phyloP scores from a whole-genome alignment of 495 filamentous ascomycete genomes.

The Talaromyces thailandensis region DNA sequence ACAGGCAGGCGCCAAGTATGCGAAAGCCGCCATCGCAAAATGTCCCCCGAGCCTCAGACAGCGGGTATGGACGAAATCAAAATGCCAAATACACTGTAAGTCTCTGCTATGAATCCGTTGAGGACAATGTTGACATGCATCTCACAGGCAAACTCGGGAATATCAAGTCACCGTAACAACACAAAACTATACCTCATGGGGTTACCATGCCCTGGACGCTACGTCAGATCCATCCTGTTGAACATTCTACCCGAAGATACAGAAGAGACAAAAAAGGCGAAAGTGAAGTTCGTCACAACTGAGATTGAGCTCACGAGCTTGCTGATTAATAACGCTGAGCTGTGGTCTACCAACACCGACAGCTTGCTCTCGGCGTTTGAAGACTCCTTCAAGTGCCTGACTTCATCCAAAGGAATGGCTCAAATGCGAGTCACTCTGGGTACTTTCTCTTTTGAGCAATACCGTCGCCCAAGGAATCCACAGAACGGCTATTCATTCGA shows the following conservation, averaged over 20 bases:
- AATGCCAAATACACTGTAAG: neutral
- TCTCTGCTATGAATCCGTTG: neutral
- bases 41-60: neutral
- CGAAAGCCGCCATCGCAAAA: neutral
- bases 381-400: constrained; percentile 21
- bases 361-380: constrained; percentile 19
- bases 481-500: constrained; percentile 29
- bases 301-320: constrained; percentile 5
- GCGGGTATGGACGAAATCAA: neutral
- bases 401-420: constrained; percentile 28
- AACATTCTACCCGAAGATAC: neutral
- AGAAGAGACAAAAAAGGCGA: neutral
- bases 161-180: neutral
- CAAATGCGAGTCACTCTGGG: constrained; percentile 52
- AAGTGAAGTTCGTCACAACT: neutral
- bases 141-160: neutral
- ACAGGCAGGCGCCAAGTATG: neutral
- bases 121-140: neutral
- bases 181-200: neutral
- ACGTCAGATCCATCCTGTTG: neutral
- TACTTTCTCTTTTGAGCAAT: constrained; percentile 37
- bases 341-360: constrained; percentile 15
- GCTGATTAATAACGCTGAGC: constrained; percentile 8
- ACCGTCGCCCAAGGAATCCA: constrained; percentile 23
- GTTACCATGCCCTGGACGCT: neutral